Conservation (phyloP, 345 rosid genomes). For the Noccaea caerulescens region DNA sequence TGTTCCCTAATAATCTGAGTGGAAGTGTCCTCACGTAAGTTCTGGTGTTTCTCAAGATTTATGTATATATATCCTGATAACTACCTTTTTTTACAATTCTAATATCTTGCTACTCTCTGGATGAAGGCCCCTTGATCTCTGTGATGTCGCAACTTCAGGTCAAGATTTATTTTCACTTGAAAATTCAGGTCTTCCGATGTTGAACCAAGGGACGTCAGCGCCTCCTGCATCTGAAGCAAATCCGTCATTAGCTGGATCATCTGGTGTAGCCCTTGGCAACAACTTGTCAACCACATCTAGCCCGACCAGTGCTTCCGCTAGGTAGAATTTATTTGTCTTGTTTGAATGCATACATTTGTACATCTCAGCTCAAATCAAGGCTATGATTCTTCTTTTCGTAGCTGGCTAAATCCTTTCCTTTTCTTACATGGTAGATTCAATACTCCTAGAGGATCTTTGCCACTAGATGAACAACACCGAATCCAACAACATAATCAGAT, state of each 20-base stretch:
- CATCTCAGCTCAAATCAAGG: conserved; percentile 3
- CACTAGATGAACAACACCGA: conserved; percentile 78
- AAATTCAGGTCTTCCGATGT: conserved; percentile 57
- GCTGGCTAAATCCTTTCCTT: neutral
- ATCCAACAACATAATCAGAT: conserved; percentile 68
- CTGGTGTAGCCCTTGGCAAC: conserved; percentile 59
- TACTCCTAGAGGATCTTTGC: conserved; percentile 68
- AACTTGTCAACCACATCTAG: conserved; percentile 61
- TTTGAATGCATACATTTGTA: conserved; percentile 3
- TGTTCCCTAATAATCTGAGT: conserved; percentile 74
- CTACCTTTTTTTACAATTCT: conserved; percentile 20
- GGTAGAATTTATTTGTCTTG: conserved; percentile 28
- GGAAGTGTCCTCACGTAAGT: conserved; percentile 79
- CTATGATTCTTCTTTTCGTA: conserved; percentile 9
- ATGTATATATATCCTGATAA: conserved; percentile 9
- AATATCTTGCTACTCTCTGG: conserved; percentile 40
- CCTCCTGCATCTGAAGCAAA: conserved; percentile 63
- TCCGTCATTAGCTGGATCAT: conserved; percentile 55
- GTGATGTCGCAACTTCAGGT: conserved; percentile 63
- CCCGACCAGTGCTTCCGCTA: conserved; percentile 51
- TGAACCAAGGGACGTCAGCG: conserved; percentile 64
- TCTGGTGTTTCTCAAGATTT: conserved; percentile 21
- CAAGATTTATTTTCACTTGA: conserved; percentile 61
- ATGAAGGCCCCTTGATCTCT: conserved; percentile 93
- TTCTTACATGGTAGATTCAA: conserved; percentile 70